These are phyloP conservation scores for Limonium bicolor DNA, from an alignment of 148 eudicot genomes.

Conservation along the genomic window DNA sequence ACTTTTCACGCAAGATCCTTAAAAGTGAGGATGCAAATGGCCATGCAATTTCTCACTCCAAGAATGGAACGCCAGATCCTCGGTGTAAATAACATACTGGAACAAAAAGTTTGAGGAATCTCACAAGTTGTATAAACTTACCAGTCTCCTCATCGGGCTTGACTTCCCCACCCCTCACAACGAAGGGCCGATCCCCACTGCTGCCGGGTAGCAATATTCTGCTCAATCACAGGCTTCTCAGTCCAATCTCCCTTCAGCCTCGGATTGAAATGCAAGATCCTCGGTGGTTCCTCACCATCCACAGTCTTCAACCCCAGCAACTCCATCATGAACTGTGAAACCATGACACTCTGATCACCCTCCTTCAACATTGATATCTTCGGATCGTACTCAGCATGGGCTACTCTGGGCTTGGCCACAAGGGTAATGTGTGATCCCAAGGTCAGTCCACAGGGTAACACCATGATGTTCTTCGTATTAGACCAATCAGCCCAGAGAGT, in stretches of 20 bases:
- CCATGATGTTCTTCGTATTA: constrained; percentile 37
- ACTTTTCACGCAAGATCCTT: no score
- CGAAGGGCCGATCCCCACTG: constrained; percentile 80
- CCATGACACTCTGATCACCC: constrained; percentile 57
- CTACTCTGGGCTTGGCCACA: constrained; percentile 59
- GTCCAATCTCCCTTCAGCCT: constrained; percentile 95
- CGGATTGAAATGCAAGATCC: constrained; percentile 83
- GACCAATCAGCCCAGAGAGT: constrained; percentile 1
- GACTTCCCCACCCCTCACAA: constrained; percentile 88
- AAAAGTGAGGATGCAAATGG: no score
- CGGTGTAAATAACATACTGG: no score
- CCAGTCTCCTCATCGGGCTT: constrained; percentile 73
- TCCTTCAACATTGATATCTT: constrained; percentile 65
- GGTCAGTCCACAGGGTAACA: constrained; percentile 79
- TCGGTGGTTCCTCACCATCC: constrained; percentile 94
- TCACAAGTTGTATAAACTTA: no score
- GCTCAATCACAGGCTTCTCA: constrained; percentile 91
- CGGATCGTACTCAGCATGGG: constrained; percentile 58
- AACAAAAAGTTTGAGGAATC: no score
- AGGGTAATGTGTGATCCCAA: constrained; percentile 78
- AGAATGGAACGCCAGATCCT: no score
- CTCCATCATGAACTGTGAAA: constrained; percentile 90
- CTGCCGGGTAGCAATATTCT: constrained; percentile 83
- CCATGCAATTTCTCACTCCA: no score
- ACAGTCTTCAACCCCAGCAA: constrained; percentile 81